Base-by-base conservation (phyloP, 306 rosid genomes). In the Clitoria ternatea region DNA sequence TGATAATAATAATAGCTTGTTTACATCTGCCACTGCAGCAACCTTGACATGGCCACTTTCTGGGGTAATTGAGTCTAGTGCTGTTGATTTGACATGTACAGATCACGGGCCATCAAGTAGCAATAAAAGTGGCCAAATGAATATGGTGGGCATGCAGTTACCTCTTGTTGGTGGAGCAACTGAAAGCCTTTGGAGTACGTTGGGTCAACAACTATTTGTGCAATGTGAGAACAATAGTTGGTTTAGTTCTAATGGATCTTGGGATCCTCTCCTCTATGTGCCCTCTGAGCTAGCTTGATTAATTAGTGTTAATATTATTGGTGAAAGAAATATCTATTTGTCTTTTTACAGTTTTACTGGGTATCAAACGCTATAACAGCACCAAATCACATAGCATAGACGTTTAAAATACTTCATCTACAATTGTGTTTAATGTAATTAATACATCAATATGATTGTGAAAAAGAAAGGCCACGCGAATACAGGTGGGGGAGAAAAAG, bases 211-310 rank as follows among this genome's bases (percentile, higher is more conserved):
- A 55, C 78, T 76, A 11, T 54, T 79, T 12, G 66, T 76, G 70
- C 82, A 75, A 6, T 50, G 70, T 72, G 89, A 80, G 39, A 78
- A 50, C 32, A 75, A 64, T 33, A 53, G 35, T 60, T 79, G 86
- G 85, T 77, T 70, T 76, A 35, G 65, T 57, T 77, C 80, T 54
- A 72, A 27, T 73, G 61, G 64, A 26, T 44, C 79, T 82, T 79
- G 83, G 83, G 85, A 82, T 74, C 83, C 89, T 57, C 69, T 79
- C 33, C 39, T 79, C n/a, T 79, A 57, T 77, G n/a, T n/a, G n/a
- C n/a, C 84, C 29, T 85, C 85, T n/a, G 74, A 77, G 61, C 69
- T 76, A 35, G 73, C 59, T 45, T 85, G 75, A 85, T 76, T 84
- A 65, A 83, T 73, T 55, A 39, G 61, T 27, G 30, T 63, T 33